phyloP scores from a whole-genome alignment of 2,329 filamentous ascomycete genomes.

The Neofusicoccum laricinum region DNA sequence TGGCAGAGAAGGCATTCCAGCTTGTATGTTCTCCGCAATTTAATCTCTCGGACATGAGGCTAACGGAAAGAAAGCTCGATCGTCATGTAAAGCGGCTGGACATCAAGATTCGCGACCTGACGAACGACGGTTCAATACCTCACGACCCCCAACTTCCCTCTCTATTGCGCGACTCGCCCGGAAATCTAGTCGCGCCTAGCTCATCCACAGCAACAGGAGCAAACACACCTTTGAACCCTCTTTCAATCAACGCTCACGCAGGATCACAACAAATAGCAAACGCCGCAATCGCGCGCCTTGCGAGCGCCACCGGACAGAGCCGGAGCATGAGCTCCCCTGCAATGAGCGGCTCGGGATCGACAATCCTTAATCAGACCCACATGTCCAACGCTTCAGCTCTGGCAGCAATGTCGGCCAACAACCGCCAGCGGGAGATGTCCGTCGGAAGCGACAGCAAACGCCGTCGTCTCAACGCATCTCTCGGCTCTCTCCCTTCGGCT shows the following conservation, averaged over 20 bases:
- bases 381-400: constrained; percentile 20
- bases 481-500: constrained; percentile 51
- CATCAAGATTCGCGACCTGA: constrained; percentile 58
- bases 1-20: constrained; percentile 63
- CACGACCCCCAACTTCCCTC: constrained; percentile 60
- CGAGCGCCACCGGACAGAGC: constrained; percentile 28
- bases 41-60: neutral
- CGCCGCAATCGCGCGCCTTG: constrained; percentile 46
- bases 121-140: constrained; percentile 57
- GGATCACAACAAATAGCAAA: constrained; percentile 53
- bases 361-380: constrained; percentile 11
- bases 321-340: constrained; percentile 4
- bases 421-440: constrained; percentile 52
- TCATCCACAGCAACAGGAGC: constrained; percentile 46
- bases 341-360: constrained; percentile 1
- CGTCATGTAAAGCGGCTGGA: constrained; percentile 63
- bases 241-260: constrained; percentile 54
- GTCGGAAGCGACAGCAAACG: constrained; percentile 57
- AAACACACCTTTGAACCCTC: constrained; percentile 51
- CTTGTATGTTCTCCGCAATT: constrained; percentile 51
- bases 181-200: constrained; percentile 48
- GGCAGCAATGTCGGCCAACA: constrained; percentile 16
- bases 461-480: constrained; percentile 53
- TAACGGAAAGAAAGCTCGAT: constrained; percentile 45
- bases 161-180: constrained; percentile 49